These are phyloP conservation scores for Breynia disticha DNA, from an alignment of 441 rosid genomes.

Conservation along the genomic window DNA sequence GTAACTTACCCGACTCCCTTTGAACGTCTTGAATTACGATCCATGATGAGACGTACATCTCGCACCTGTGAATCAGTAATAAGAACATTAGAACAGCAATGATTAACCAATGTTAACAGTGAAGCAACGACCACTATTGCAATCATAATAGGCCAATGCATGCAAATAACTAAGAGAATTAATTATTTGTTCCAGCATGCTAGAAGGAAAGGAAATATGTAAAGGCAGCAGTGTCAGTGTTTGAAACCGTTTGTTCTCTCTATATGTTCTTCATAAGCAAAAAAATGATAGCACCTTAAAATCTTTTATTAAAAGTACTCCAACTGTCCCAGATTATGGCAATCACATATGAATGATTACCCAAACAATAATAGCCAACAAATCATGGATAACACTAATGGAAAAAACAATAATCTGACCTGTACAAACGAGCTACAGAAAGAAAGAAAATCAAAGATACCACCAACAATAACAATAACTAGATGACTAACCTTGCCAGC, in stretches of 20 bases:
- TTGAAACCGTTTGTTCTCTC: no score
- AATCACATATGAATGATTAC: no score
- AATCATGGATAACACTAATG: no score
- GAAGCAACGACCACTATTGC: background rate
- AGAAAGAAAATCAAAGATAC: background rate
- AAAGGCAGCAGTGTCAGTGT: background rate
- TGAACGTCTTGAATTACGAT: constrained; percentile 93
- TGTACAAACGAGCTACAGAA: no score
- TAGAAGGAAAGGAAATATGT: background rate
- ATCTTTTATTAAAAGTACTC: no score
- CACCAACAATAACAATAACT: constrained; percentile 1
- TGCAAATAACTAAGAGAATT: background rate
- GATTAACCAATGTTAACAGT: background rate
- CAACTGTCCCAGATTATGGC: no score
- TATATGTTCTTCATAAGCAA: no score
- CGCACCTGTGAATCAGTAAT: constrained; percentile 55
- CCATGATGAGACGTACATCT: constrained; percentile 95
- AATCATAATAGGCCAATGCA: no score
- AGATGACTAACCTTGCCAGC: constrained; percentile 83
- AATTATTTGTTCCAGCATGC: no score
- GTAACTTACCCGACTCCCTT: constrained; percentile 83
- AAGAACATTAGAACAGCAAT: constrained; percentile 2
- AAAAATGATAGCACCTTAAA: no score
- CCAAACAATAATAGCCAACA: background rate
- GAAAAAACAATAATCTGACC: no score